phyloP scores from a whole-genome alignment of 306 rosid species.

The Vigna nakashimae region DNA sequence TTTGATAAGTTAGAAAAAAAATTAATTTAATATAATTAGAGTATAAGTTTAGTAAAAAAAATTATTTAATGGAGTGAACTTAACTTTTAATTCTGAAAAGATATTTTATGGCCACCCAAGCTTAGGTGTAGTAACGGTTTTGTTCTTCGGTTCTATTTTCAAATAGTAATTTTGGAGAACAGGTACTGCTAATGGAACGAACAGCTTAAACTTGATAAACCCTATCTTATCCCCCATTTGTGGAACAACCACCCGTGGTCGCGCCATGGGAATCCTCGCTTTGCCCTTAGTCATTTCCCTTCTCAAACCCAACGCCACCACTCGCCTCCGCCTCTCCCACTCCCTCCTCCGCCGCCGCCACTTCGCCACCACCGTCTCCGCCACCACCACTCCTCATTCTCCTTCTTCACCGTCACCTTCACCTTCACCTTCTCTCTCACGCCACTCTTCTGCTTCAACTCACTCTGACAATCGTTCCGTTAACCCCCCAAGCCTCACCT shows the following conservation, averaged over 20 bases:
- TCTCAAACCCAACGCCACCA: slow-evolving; percentile 64
- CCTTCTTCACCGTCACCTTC: not conserved
- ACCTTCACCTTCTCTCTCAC: slow-evolving; percentile 17
- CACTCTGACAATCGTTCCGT: slow-evolving; percentile 37
- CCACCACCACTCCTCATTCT: slow-evolving; percentile 48
- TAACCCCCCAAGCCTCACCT: slow-evolving; percentile 63
- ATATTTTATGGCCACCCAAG: no score
- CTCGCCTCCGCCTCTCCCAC: slow-evolving; percentile 30
- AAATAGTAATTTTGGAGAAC: not conserved
- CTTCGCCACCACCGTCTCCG: slow-evolving; percentile 51
- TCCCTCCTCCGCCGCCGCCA: slow-evolving; percentile 42
- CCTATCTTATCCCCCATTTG: slow-evolving; percentile 35
- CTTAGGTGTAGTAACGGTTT: no score
- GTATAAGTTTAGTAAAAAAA: no score
- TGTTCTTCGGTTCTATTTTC: no score
- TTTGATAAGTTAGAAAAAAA: no score
- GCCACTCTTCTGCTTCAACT: slow-evolving; percentile 45
- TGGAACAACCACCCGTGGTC: not conserved
- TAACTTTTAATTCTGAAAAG: no score
- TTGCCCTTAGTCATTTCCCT: slow-evolving; percentile 75
- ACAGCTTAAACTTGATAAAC: slow-evolving; percentile 18
- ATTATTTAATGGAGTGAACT: no score
- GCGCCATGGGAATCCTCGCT: slow-evolving; percentile 63
- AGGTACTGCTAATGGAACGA: not conserved
- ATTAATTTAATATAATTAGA: no score